These are phyloP conservation scores for Phytophthora brassicae DNA, from an alignment of 352 stramenopile genomes.

Conservation along the genomic window DNA sequence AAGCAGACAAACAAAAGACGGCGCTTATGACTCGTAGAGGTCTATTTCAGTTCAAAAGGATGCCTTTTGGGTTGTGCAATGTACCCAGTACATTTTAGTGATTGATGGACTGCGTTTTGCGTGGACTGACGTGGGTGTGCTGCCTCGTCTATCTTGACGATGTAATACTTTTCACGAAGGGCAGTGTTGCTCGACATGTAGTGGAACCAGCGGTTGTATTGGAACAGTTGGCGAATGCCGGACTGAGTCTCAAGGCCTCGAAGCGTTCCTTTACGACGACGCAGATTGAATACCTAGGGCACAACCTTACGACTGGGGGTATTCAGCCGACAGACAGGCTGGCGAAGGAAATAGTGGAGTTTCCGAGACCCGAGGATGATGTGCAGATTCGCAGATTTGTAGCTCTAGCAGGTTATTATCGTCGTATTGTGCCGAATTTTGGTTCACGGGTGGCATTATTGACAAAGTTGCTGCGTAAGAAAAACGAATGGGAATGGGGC, in stretches of 20 bases:
- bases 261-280: constrained; percentile 25
- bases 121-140: constrained; percentile 19
- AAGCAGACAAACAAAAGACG: constrained; percentile 19
- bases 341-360: constrained; percentile 5
- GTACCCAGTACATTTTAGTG: too few relatives aligned
- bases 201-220: constrained; percentile 24
- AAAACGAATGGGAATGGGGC: constrained; percentile 18
- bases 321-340: constrained; percentile 7
- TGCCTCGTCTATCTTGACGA: constrained; percentile 31
- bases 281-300: constrained; percentile 26
- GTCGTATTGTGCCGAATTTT: constrained; percentile 23
- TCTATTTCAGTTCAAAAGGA: constrained; percentile 21
- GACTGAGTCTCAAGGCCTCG: constrained; percentile 14
- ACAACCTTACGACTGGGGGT: constrained; percentile 15
- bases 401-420: constrained; percentile 30
- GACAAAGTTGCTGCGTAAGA: constrained; percentile 26
- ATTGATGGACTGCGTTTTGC: constrained; percentile 18
- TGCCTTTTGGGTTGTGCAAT: too few relatives aligned
- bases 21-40: constrained; percentile 19
- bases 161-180: constrained; percentile 28
- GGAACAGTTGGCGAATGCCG: constrained; percentile 3
- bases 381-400: constrained; percentile 18
- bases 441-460: constrained; percentile 15
- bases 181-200: constrained; percentile 10
- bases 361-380: constrained; percentile 10